Percentiles rank a stretch among this genome's conserved stretches.
phyloP scores from a whole-genome alignment of 345 rosid species.

The Citrus australasica region DNA sequence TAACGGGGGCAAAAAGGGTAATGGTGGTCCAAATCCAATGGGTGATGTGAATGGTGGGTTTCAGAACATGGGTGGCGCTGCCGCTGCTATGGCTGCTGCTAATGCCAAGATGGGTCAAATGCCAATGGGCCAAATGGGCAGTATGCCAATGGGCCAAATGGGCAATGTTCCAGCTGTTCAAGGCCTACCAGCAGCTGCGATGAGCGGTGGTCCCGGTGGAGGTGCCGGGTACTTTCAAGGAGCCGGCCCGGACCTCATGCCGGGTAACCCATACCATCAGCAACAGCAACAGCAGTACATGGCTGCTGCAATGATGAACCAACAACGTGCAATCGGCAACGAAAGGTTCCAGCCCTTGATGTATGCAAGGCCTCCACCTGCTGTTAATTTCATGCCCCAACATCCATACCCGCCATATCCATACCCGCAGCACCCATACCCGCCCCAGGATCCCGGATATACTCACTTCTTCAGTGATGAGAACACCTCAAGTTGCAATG shows the following conservation, averaged over 20 bases:
- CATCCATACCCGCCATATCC: slow-evolving; percentile 49
- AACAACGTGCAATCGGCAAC: slow-evolving; percentile 77
- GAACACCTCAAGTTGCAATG: slow-evolving; percentile 83
- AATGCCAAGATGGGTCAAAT: slow-evolving; percentile 38
- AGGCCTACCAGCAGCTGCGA: slow-evolving; percentile 70
- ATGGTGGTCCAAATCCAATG: slow-evolving; percentile 23
- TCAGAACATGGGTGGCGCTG: slow-evolving; percentile 39
- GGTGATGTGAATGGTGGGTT: slow-evolving; percentile 35
- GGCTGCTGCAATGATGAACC: slow-evolving; percentile 74
- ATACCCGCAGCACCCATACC: slow-evolving; percentile 31
- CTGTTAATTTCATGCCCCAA: slow-evolving; percentile 79
- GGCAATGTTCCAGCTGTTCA: slow-evolving; percentile 58
- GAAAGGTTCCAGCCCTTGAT: slow-evolving; percentile 93
- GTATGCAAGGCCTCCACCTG: slow-evolving; percentile 86
- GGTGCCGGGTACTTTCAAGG: slow-evolving; percentile 59
- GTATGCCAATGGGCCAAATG: slow-evolving; percentile 48
- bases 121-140: slow-evolving; percentile 45
- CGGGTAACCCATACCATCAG: slow-evolving; percentile 67
- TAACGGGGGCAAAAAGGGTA: slow-evolving; percentile 50
- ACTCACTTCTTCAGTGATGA: slow-evolving; percentile 77
- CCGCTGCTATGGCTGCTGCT: slow-evolving; percentile 8
- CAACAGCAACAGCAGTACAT: slow-evolving; percentile 65
- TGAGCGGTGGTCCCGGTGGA: slow-evolving; percentile 32
- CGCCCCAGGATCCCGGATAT: slow-evolving; percentile 31
- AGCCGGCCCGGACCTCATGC: slow-evolving; percentile 55